Percentiles rank a stretch among this genome's conserved stretches.
phyloP scores from a whole-genome alignment of 257 asterid species.

The Craterostigma plantagineum region DNA sequence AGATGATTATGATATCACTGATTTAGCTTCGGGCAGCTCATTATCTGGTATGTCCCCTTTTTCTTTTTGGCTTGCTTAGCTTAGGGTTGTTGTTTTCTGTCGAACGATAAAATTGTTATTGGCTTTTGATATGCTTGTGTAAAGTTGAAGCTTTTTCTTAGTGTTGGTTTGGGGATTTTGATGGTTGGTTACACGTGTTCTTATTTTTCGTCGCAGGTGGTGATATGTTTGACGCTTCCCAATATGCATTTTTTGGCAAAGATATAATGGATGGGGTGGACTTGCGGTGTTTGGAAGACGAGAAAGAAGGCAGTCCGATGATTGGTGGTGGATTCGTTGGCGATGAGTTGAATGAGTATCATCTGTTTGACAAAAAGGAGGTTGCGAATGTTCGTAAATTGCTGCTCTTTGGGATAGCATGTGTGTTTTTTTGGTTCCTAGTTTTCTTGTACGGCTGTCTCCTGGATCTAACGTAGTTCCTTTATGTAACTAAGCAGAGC shows the following conservation, averaged over 20 bases:
- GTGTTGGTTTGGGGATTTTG: no score
- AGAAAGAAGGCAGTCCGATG: constrained; percentile 16
- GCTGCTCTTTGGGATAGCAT: no score
- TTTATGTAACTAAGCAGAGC: constrained; percentile 19
- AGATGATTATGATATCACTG: constrained; percentile 18
- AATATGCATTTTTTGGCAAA: constrained; percentile 66
- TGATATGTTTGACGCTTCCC: constrained; percentile 68
- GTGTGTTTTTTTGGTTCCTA: no score
- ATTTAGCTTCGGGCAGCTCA: constrained; percentile 20
- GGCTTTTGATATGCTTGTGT: constrained; percentile 3
- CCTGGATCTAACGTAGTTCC: background rate
- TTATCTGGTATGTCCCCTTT: constrained; percentile 24
- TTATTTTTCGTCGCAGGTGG: constrained; percentile 33
- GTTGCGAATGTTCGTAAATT: constrained; percentile 12
- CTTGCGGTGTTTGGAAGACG: constrained; percentile 56
- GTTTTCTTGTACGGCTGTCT: no score
- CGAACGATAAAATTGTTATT: background rate
- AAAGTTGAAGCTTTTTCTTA: no score
- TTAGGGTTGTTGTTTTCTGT: constrained; percentile 1
- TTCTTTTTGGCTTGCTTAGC: no score
- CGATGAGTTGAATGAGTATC: constrained; percentile 57
- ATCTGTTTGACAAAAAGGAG: constrained; percentile 76
- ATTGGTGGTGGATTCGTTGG: constrained; percentile 35
- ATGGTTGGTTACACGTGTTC: no score
- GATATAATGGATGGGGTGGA: constrained; percentile 44